phyloP scores from a whole-genome alignment of 2,329 filamentous ascomycete species.

The Diplodia corticola region DNA sequence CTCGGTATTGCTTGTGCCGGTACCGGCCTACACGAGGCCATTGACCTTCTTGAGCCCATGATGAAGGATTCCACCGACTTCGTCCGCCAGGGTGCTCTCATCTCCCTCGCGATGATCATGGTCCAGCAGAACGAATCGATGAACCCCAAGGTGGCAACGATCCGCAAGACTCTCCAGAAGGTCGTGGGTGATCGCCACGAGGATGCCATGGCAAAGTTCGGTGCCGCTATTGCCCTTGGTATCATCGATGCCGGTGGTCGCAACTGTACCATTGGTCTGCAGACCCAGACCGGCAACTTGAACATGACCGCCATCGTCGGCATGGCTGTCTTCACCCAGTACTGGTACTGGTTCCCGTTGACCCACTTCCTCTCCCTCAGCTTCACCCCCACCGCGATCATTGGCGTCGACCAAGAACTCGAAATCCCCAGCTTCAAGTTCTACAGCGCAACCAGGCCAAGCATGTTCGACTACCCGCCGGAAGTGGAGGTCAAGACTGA shows the following conservation, averaged over 20 bases:
- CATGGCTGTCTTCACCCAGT: conserved; percentile 97
- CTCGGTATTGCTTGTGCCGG: conserved; percentile 97
- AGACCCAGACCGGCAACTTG: conserved; percentile 96
- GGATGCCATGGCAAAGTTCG: conserved; percentile 99
- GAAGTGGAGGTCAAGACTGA: conserved; percentile 95
- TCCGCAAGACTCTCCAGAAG: conserved; percentile 92
- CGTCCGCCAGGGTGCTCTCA: conserved; percentile 92
- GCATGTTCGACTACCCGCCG: conserved; percentile 95
- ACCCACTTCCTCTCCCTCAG: conserved; percentile 95
- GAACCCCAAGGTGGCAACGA: conserved; percentile 91
- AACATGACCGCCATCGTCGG: conserved; percentile 99
- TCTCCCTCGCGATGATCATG: conserved; percentile 95
- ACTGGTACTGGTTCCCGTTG: conserved; percentile 99
- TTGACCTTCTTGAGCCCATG: conserved; percentile 97
- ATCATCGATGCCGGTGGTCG: conserved; percentile 98
- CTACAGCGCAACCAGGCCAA: conserved; percentile 90
- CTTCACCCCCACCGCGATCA: conserved; percentile 95
- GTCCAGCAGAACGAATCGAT: conserved; percentile 99
- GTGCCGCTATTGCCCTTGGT: conserved; percentile 86
- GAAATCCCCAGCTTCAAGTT: conserved; percentile 95
- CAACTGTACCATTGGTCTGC: conserved; percentile 96
- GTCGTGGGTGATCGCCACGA: conserved; percentile 93
- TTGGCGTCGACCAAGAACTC: conserved; percentile 89
- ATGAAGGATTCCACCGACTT: conserved; percentile 99
- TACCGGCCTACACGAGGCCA: conserved; percentile 92